A percentile compares a stretch with the other conserved stretches of the same genome.
phyloP scores from a whole-genome alignment of 1,284 basidiomycete species.

The Ustilago curta region DNA sequence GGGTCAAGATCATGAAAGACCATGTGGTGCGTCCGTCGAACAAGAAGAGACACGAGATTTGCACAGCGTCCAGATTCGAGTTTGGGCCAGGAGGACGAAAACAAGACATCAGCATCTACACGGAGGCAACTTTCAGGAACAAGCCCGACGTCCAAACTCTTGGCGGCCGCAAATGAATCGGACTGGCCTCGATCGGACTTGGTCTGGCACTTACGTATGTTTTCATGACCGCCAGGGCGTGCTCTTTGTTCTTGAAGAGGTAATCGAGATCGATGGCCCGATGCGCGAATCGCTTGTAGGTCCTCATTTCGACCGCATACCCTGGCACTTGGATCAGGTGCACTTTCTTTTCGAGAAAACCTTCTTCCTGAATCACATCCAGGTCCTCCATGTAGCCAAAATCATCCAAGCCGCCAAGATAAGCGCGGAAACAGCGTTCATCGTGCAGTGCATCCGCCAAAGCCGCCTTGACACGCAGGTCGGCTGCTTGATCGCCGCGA shows the following conservation, averaged over 20 bases:
- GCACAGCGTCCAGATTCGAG: too few relatives aligned
- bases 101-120: too few relatives aligned
- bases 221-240: background rate
- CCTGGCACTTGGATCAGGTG: constrained; percentile 44
- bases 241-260: constrained; percentile 23
- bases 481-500: constrained; percentile 35
- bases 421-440: constrained; percentile 33
- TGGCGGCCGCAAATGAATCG: background rate
- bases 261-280: constrained; percentile 43
- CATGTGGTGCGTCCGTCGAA: too few relatives aligned
- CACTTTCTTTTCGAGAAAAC: constrained; percentile 32
- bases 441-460: constrained; percentile 42
- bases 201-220: constrained; percentile 22
- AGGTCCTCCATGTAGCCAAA: constrained; percentile 44
- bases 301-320: constrained; percentile 23
- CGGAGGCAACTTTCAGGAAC: background rate
- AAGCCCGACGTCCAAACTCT: background rate
- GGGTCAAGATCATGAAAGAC: too few relatives aligned
- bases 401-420: constrained; percentile 48
- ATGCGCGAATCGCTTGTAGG: constrained; percentile 27
- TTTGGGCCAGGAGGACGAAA: too few relatives aligned
- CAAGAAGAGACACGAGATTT: too few relatives aligned
- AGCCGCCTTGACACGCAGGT: constrained; percentile 40
- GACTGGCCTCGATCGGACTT: background rate
- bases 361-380: constrained; percentile 15